A percentile compares a stretch with the other conserved stretches of the same genome.
phyloP scores from a whole-genome alignment of 2,329 filamentous ascomycete species.

The Purpureocillium lavendulum region DNA sequence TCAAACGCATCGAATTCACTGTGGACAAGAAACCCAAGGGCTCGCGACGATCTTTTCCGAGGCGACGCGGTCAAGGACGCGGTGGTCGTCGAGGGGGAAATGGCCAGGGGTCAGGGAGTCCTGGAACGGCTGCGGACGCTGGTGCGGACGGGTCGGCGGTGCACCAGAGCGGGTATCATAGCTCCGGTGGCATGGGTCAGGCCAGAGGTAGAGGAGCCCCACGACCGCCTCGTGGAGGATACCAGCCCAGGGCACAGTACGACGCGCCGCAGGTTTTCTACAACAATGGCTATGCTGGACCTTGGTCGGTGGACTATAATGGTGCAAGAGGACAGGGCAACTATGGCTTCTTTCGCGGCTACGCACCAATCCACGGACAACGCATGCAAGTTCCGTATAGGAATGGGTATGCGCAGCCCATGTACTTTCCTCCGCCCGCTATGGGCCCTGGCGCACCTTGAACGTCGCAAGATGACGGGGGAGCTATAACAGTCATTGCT shows the following conservation, averaged over 20 bases:
- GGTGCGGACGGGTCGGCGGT: background rate
- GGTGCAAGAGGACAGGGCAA: slow-evolving; percentile 12
- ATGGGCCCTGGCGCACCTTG: background rate
- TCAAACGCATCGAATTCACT: slow-evolving; percentile 57
- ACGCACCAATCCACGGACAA: slow-evolving; percentile 3
- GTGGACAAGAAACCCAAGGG: slow-evolving; percentile 40
- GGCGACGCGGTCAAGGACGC: slow-evolving; percentile 14
- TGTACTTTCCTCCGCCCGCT: background rate
- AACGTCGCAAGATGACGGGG: background rate
- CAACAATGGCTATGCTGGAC: background rate
- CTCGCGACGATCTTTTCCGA: slow-evolving; percentile 13
- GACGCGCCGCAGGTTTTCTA: background rate
- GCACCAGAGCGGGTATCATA: too few relatives aligned
- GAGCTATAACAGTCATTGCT: too few relatives aligned
- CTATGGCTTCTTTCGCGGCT: slow-evolving; percentile 1
- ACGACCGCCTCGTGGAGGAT: background rate
- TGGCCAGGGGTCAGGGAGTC: slow-evolving; percentile 1
- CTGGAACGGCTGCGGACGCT: background rate
- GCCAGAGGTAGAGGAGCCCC: too few relatives aligned
- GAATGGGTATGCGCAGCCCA: background rate
- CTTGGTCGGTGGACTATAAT: background rate
- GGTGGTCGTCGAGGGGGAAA: slow-evolving; percentile 9
- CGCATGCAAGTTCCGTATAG: too few relatives aligned
- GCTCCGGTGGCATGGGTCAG: too few relatives aligned
- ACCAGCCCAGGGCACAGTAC: slow-evolving; percentile 3